Conservation (phyloP, 208 protist genomes). For the Naegleria fowleri region DNA sequence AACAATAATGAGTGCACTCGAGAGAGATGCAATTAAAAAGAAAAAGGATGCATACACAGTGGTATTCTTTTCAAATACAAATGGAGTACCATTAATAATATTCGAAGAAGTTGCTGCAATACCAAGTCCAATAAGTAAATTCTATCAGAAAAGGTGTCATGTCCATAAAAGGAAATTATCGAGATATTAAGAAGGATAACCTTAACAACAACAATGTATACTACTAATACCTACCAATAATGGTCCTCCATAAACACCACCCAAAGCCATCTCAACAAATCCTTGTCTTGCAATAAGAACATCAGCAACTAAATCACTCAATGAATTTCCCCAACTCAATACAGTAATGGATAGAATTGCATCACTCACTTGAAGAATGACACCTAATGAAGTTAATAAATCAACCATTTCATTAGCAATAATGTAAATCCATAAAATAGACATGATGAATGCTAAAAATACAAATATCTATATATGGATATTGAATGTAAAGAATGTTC, state of each 20-base stretch:
- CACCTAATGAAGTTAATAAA: constrained; percentile 34
- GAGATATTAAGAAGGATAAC: too few relatives aligned
- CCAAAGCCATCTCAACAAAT: constrained; percentile 21
- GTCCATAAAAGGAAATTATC: too few relatives aligned
- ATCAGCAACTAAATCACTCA: constrained; percentile 38
- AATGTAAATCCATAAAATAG: constrained; percentile 34
- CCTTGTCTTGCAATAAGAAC: constrained; percentile 21
- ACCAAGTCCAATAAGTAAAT: constrained; percentile 19
- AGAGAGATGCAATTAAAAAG: neutral
- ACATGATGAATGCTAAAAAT: constrained; percentile 24
- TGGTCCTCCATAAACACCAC: neutral
- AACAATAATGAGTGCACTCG: neutral
- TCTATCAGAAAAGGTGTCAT: neutral
- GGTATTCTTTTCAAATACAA: neutral
- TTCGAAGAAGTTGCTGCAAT: neutral
- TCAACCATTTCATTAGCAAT: constrained; percentile 35
- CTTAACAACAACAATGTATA: too few relatives aligned
- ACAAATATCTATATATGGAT: constrained; percentile 30
- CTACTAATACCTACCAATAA: too few relatives aligned
- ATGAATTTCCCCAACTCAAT: constrained; percentile 41
- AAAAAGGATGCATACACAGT: neutral
- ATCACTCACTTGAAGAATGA: constrained; percentile 24
- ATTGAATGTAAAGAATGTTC: too few relatives aligned
- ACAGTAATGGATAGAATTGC: constrained; percentile 37
- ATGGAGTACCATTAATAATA: neutral